Evolutionary conservation across 2,329 filamentous ascomycete species (phyloP).

Genomic region (Teratosphaeria viscida): DNA sequence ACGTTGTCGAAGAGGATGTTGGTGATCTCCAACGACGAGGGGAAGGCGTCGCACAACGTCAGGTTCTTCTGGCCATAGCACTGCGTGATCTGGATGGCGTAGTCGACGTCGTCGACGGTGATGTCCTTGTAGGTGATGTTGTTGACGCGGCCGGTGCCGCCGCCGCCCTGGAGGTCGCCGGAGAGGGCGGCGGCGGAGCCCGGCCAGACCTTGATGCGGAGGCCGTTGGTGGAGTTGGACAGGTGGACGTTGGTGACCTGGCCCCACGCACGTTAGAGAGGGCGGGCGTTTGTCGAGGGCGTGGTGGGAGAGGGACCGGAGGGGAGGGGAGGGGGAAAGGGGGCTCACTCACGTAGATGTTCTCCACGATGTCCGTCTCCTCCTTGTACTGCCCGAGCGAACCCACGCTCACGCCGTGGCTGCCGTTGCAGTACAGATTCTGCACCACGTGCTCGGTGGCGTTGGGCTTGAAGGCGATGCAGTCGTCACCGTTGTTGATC

Average conservation of each 20-base stretch:
- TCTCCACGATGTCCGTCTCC: slow-evolving; percentile 56
- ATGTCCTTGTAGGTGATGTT: slow-evolving; percentile 60
- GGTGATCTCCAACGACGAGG: slow-evolving; percentile 45
- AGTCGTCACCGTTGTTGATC: slow-evolving; percentile 58
- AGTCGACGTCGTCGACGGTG: slow-evolving; percentile 51
- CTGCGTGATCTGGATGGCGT: slow-evolving; percentile 54
- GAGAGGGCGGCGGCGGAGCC: slow-evolving; percentile 45
- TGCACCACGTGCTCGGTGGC: slow-evolving; percentile 59
- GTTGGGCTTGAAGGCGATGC: slow-evolving; percentile 66
- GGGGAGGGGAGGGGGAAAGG: no score
- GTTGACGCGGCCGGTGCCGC: slow-evolving; percentile 49
- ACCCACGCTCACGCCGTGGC: slow-evolving; percentile 63
- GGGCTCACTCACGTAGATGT: slow-evolving; percentile 45
- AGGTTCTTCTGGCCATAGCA: slow-evolving; percentile 54
- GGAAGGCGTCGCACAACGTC: slow-evolving; percentile 50
- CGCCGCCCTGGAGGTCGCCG: slow-evolving; percentile 55
- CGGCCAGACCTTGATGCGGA: slow-evolving; percentile 66
- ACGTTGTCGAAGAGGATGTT: slow-evolving; percentile 49
- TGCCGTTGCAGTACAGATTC: slow-evolving; percentile 56
- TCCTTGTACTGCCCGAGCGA: slow-evolving; percentile 57
- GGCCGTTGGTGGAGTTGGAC: slow-evolving; percentile 46
- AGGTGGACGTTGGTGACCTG: slow-evolving; percentile 28
- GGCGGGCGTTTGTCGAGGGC: no score
- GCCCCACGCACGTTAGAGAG: no score
- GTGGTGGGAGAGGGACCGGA: no score